Percentiles rank a stretch among this genome's conserved stretches.
Evolutionary conservation across 139 green algal genomes (phyloP).

Genomic region (Desmodesmus armatus): DNA sequence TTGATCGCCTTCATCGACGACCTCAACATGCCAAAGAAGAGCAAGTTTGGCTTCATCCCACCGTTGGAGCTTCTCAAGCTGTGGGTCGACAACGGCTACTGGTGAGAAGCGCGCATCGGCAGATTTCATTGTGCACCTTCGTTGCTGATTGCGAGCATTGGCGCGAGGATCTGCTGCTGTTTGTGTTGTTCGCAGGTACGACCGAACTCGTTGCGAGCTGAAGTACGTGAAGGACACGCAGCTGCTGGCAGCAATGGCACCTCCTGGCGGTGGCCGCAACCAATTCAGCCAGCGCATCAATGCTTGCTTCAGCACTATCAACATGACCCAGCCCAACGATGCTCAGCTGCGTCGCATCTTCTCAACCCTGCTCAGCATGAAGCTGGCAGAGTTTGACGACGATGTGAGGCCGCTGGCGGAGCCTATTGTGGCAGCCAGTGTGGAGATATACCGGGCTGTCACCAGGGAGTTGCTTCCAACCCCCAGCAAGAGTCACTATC

Average conservation of each 20-base stretch:
- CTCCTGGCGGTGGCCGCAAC: constrained; percentile 85
- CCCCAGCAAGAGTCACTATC: constrained; percentile 92
- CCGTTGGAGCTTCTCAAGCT: constrained; percentile 90
- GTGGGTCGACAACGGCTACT: constrained; percentile 90
- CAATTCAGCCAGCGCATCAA: constrained; percentile 78
- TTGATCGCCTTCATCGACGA: constrained; percentile 94
- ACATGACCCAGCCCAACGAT: constrained; percentile 77
- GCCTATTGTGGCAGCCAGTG: constrained; percentile 85
- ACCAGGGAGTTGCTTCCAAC: constrained; percentile 82
- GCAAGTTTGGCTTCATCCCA: constrained; percentile 94
- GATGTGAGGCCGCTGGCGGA: constrained; percentile 73
- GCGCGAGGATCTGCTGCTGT: not conserved
- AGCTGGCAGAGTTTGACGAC: constrained; percentile 85
- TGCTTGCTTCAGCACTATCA: constrained; percentile 78
- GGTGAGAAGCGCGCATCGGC: constrained; percentile 51
- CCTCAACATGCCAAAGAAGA: constrained; percentile 91
- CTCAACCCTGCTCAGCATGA: constrained; percentile 76
- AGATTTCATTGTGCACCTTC: not conserved
- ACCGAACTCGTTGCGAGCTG: constrained; percentile 78
- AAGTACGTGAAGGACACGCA: constrained; percentile 90
- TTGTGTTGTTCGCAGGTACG: constrained; percentile 66
- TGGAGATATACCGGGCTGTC: constrained; percentile 82
- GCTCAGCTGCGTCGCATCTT: constrained; percentile 87
- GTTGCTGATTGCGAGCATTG: not conserved
- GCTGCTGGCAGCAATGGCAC: constrained; percentile 84